Evolutionary conservation across 495 filamentous ascomycete genomes (phyloP), one percentile per base, ranked within the genome.

Genomic region (Penicillium riverlandense): DNA sequence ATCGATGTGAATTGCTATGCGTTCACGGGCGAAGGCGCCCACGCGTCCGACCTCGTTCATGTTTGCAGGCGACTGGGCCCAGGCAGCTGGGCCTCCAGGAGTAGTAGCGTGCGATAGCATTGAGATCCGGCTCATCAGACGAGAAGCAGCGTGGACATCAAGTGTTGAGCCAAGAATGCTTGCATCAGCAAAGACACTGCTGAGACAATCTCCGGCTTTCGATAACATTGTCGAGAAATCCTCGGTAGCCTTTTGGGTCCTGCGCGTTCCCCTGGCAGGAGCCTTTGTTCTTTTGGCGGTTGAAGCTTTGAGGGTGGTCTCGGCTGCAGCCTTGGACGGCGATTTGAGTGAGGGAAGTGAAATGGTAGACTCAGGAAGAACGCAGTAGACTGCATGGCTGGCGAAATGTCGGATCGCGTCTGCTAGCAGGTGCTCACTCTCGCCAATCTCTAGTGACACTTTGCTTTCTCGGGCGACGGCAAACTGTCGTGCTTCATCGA

Each of bases 341-440:
- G 61, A 51, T 32, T 59, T 58, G 29, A 89, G 67, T 4, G 86
- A 80, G 8, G 89, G 88, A 47, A 89, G 77, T 0, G 85, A 89
- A 29, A 92, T 84, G 5, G 88, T 95, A 6, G 92, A 97, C 47
- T 98, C 92, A 7, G 88, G 85, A 16, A 98, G 72, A 12, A 90
- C 81, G 33, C 86, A 92, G 59, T 90, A 95, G 1, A 90, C 83
- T 8, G 90, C 83, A 66, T 97, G 88, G 4, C 75, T 70, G 11
- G 78, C 72, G 65, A 98, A 82, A 39, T 81, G 72, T 13, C 81
- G 78, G 49, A 83, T 59, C 73, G 76, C 55, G 71, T 82, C 62
- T 54, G 74, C 55, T 50, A 70, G 38, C 74, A 74, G 50, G 77
- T 73, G 66, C 42, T 71, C 66, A 35, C 63, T 69, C 43, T 67